Base-by-base conservation (phyloP, 1,139 yeast species). In the Lodderomyces pseudojiufengensis region DNA sequence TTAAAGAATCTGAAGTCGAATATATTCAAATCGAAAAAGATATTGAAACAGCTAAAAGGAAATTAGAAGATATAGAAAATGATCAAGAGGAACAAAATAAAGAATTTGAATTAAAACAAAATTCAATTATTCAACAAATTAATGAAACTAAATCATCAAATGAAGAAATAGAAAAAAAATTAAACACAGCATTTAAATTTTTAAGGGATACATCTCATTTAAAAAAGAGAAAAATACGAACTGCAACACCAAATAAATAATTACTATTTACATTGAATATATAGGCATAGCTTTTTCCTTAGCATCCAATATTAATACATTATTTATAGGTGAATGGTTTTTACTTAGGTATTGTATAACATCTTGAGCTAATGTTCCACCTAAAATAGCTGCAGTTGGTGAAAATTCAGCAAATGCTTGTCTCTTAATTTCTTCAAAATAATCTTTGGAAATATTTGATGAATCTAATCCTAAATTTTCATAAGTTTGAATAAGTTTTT, bases 331-430 rank as follows among this genome's bases (percentile, higher is more conserved):
- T 36, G 80, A 72, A 47, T 85, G 90, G 48, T 81, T 79, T 46
- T 76, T 76, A 35, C 95, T 83, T 40, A 92, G 63, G 37, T 73
- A 79, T 57, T 92, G 95, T 31, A 92, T 84, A 8, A 88, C 83
- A 55, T 92, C 97, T 58, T 92, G 99, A 2, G 95, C 86, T 25
- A 92, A 61, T 3, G 86, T 73, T 1, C 98, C 98, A 8, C 98
- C 98, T 8, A 92, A 52, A 2, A 92, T 76, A 0, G 98, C 95
- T 8, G 95, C 80, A 0, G 83, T 80, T 0, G 97, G 96, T 3
- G 92, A 73, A 45, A 85, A 76, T 53, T 92, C 95, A 1, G 86
- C 67, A 41, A 71, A 76, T 5, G 75, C 73, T 47, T 82, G 86
- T 21, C 52, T 58, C 2, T 67, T 51, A 32, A 83, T 60, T 21